Base-by-base conservation (phyloP, 805 yeast species). In the Metschnikowia koreensis region DNA sequence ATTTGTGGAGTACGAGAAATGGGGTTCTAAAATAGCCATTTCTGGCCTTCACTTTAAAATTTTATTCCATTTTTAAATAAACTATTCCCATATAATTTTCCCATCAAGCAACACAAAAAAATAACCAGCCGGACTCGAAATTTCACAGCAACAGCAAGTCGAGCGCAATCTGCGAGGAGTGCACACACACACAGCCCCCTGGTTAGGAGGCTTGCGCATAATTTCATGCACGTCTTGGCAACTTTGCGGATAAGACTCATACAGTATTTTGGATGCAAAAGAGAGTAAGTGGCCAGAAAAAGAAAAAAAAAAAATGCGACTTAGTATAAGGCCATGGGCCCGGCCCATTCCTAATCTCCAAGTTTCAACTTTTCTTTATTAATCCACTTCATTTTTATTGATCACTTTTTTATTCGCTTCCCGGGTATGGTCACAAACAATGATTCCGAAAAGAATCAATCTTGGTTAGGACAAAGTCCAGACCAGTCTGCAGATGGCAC, bases 401-500 rank as follows among this genome's bases (percentile, higher is more conserved):
- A 31, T 31, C 34, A 31, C 10, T 31, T 31, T 29, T 38, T 17
- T 9, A 34, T 46, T 39, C 22, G 22, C 4, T 10, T 26, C 22
- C 15, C 47, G 34, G 37, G n/a, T 15, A 49, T 49, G 52, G 33
- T 48, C 27, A 36, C 17, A 15, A 37, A 28, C 31, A 16, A 12
- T 29, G 28, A 29, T 39, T 5, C 10, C 15, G 44, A 44, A n/a
- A 36, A 39, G 7, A 31, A 31, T 31, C 42, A 48, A 33, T 34
- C 9, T n/a, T 36, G 43, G 34, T 16, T 41, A 29, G 46, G 46
- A 15, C 38, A 37, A n/a, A 47, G 37, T 16, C 29, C 48, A 10
- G 38, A 15, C 27, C 52, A 49, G 27, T 45, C 31, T 39, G 51
- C 33, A 22, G 54, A 54, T 39, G 48, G 34, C 34, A 10, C 52